Evolutionary conservation across 2,329 filamentous ascomycete genomes (phyloP).

Genomic region (Sarocladiaceae sp.): DNA sequence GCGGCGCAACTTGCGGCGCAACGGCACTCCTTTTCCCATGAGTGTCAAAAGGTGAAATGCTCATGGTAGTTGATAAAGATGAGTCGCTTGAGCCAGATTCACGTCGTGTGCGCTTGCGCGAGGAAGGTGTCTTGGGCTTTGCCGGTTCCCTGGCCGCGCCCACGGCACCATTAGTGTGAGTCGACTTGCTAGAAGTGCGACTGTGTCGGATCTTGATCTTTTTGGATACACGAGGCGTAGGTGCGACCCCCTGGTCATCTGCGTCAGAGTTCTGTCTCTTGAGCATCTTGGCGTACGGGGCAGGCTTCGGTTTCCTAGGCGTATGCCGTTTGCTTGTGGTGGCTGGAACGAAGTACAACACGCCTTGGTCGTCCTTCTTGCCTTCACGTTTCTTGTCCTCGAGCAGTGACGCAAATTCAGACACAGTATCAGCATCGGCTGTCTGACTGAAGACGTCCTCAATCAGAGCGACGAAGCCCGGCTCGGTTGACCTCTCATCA

Average conservation of each 20-base stretch:
- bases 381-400: constrained; percentile 53
- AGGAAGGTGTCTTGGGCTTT: constrained; percentile 28
- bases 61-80: constrained; percentile 36
- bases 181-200: constrained; percentile 13
- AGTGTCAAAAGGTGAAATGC: constrained; percentile 30
- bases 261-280: constrained; percentile 9
- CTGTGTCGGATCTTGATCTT: constrained; percentile 26
- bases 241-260: constrained; percentile 6
- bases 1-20: not conserved
- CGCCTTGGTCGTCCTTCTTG: constrained; percentile 46
- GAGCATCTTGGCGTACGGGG: constrained; percentile 45
- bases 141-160: not conserved
- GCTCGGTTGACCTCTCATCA: constrained; percentile 50
- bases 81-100: constrained; percentile 38
- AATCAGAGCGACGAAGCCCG: constrained; percentile 51
- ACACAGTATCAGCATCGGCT: constrained; percentile 46
- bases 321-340: constrained; percentile 37
- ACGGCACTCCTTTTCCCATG: not conserved
- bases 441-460: constrained; percentile 55
- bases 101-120: constrained; percentile 28
- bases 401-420: constrained; percentile 48
- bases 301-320: constrained; percentile 37
- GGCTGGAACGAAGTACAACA: constrained; percentile 50
- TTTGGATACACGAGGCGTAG: constrained; percentile 27
- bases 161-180: constrained; percentile 8